Base-by-base conservation (phyloP, 75 land plant species). In the Azolla pinnata region DNA sequence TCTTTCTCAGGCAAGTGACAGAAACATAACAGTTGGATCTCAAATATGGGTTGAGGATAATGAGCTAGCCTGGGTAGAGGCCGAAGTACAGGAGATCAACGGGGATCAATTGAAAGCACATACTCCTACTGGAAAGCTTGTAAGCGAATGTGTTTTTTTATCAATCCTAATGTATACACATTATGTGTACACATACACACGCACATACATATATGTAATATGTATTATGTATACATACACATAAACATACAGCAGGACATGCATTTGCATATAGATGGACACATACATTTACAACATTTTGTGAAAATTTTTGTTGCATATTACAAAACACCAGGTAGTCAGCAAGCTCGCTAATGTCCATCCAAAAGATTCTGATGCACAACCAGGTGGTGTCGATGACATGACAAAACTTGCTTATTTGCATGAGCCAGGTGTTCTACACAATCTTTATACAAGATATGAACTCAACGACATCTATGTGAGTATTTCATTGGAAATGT, bases 21-120 rank as follows among this genome's bases (percentile, higher is more conserved):
- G 68, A 40, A 87, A 87, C 44, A 82, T 88, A 48, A 72, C 84
- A 10, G 86, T 86, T 62, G 93, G 93, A 54, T 86, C 93, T n/a
- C 90, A 81, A 17, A 90, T 85, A 31, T 88, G 93, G 93, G 86
- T 66, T 21, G 93, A 85, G 67, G 93, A 88, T 72, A 78, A 80
- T 18, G 76, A 74, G 54, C 52, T 59, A 10, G 93, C 93, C 25
- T 88, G 93, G 93, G 75, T 77, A 48, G 93, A 88, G 54, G 90
- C 83, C 29, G 81, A 88, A 58, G 93, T 88, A 28, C 32, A 51
- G n/a, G 75, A 71, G 33, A 82, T 82, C 56, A 73, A 68, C 33
- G 93, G 83, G 51, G 60, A 50, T 24, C 38, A 78, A 19, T 83
- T 78, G 38, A 85, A 69, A 30, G 78, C 75, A 24, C 56, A 76